Evolutionary conservation across 129 eudicot species (phyloP).

Genomic region (Lonicera japonica): DNA sequence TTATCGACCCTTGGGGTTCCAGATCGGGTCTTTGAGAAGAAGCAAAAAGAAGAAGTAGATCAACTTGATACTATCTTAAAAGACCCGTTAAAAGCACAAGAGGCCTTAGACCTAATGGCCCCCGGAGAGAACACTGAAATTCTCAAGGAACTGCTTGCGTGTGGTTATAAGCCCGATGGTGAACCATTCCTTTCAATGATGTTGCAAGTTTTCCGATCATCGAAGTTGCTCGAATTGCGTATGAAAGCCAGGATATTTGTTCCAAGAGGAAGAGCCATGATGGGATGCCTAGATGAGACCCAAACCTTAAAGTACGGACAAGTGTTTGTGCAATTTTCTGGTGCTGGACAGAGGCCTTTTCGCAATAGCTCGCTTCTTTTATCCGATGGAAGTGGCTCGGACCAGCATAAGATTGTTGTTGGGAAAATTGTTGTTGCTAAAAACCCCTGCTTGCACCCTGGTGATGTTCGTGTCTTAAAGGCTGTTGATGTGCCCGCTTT

Average conservation of each 20-base stretch:
- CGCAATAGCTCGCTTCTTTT: constrained; percentile 8
- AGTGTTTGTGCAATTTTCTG: constrained; percentile 75
- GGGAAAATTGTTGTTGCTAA: constrained; percentile 70
- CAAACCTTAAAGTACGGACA: constrained; percentile 66
- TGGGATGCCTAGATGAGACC: constrained; percentile 90
- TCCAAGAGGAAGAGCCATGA: constrained; percentile 66
- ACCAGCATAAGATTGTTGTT: constrained; percentile 11
- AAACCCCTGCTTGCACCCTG: constrained; percentile 86
- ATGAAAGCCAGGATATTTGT: constrained; percentile 58
- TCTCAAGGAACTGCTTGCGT: constrained; percentile 70
- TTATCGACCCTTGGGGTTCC: constrained; percentile 69
- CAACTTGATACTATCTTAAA: constrained; percentile 48
- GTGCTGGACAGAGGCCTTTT: constrained; percentile 31
- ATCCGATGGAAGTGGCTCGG: constrained; percentile 4
- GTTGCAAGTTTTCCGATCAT: constrained; percentile 71
- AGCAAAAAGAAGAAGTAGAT: constrained; percentile 63
- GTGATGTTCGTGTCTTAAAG: constrained; percentile 61
- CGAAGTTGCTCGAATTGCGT: constrained; percentile 67
- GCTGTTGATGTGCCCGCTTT: constrained; percentile 59
- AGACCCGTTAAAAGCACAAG: constrained; percentile 60
- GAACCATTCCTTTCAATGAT: constrained; percentile 91
- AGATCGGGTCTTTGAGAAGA: constrained; percentile 55
- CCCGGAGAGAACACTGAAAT: constrained; percentile 77
- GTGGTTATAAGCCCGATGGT: constrained; percentile 70
- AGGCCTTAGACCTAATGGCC: constrained; percentile 71